These are phyloP conservation scores for Chrysosporium keratinophilum DNA, from an alignment of 2,329 filamentous ascomycete species.

Conservation along the genomic window DNA sequence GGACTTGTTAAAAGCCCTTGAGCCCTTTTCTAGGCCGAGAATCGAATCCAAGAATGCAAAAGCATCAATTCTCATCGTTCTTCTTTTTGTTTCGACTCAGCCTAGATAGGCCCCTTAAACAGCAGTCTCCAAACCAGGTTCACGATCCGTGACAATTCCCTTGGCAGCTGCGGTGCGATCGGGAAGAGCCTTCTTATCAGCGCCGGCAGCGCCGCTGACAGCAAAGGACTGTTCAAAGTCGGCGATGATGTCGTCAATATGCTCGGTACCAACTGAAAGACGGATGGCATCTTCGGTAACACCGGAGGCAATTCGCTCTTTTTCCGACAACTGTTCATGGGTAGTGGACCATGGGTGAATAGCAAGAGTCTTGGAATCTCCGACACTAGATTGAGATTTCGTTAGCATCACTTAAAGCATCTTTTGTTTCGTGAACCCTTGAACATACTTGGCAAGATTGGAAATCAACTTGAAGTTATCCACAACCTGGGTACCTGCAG, in stretches of 20 bases:
- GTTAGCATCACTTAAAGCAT: not conserved
- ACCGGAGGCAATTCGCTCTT: slow-evolving; percentile 70
- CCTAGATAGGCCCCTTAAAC: not conserved
- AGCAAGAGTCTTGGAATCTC: slow-evolving; percentile 86
- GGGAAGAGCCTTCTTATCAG: slow-evolving; percentile 10
- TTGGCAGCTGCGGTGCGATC: slow-evolving; percentile 8
- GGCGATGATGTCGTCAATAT: slow-evolving; percentile 93
- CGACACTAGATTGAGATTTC: slow-evolving; percentile 45
- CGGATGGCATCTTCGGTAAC: slow-evolving; percentile 84
- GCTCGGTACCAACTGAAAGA: slow-evolving; percentile 89
- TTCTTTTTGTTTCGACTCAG: too few species aligned
- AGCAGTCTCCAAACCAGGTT: not conserved
- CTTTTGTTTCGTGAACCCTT: not conserved
- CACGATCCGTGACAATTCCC: not conserved
- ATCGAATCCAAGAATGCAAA: not conserved
- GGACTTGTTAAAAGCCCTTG: not conserved
- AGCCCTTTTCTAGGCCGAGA: not conserved
- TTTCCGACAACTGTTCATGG: slow-evolving; percentile 77
- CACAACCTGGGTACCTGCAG: slow-evolving; percentile 76
- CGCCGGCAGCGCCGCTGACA: slow-evolving; percentile 32
- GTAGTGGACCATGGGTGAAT: slow-evolving; percentile 95
- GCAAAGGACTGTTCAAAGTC: slow-evolving; percentile 90
- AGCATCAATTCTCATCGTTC: not conserved
- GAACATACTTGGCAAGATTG: slow-evolving; percentile 69
- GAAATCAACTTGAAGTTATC: slow-evolving; percentile 92